Base-by-base conservation (phyloP, 176 grass and related monocot genomes). In the Hordeum marinum region DNA sequence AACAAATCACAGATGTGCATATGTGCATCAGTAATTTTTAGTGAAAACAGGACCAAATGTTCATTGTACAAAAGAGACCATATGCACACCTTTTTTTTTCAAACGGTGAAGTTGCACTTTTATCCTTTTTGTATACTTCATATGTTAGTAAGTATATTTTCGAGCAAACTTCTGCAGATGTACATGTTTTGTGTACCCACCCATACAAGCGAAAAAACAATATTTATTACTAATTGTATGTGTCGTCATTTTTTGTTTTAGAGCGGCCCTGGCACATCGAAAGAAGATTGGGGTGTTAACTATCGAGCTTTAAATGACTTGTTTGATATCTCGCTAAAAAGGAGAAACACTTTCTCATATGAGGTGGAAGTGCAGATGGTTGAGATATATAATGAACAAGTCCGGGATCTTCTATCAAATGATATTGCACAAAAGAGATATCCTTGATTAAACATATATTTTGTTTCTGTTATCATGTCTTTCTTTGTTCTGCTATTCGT, bases 371-470 rank as follows among this genome's bases (percentile, higher is more conserved):
- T 99, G 63, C 97, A 99, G 66, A 99, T 99, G 97, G 94, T 99
- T 87, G 94, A 99, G 77, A 96, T 99, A 88, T 99, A 99, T 83
- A 99, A 99, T 5, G 97, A 99, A 80, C 97, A 99, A 99, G 90
- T 99, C 63, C 88, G 94, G 3, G 97, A 99, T 91, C 94, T 99
- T 84, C 88, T 99, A 18, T 94, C 90, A 75, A 94, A 89, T 83
- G 90, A 96, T 82, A 76, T 92, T 82, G 82, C 85, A 68, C 97
- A 96, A 63, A 99, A 96, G 90, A 94, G 90, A 99, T 99, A 99
- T 99, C 97, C 97, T 96, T 90, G n/a, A 32, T 7, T 14, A 45
- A 67, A 76, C 55, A 41, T 62, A 46, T 65, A 9, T 82, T 75
- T 85, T 26, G 9, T 77, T 74, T 68, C 3, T 55, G 18, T 85